Base-by-base conservation (phyloP, 768 basidiomycete genomes). In the Auriculariales sp. region DNA sequence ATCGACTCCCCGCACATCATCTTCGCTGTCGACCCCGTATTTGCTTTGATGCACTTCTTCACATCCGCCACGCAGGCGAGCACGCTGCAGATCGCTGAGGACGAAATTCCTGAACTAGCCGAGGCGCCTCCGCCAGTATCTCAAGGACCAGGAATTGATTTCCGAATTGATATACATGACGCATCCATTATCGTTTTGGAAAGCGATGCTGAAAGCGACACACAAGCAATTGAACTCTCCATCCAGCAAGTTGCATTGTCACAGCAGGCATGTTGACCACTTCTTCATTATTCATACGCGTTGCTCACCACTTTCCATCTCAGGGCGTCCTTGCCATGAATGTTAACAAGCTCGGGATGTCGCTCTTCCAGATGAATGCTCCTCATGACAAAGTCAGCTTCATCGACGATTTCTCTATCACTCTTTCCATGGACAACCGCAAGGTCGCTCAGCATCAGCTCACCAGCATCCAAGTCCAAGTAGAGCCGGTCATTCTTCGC, bases 1-100 rank as follows among this genome's bases (percentile, higher is more conserved):
- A 71, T 99, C 27, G 95, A 99, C 59, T 90, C 89, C 19, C 95
- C 95, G 4, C 78, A 83, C 59, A 71, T 98, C 57, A 85, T 98
- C 51, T 87, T 99, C 58, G 83, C 94, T 2, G 71, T 94, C 17
- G 90, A 97, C 53, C 94, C 91, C 1, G 72, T 98, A 47, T 83
- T 93, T 56, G 82, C 87, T 0, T 67, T 99, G n/a, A 65, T 91
- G 28, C 78, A 82, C 46, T 98, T 95, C 65, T 86, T 92, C 57
- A 72, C 72, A 35, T 79, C 74, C 55, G 71, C 79, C 0, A 58
- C 27, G 39, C 51, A 10, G 52, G 28, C 24, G 53, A 51, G 35
- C 54, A 48, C 29, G 46, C 39, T 3, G 53, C 58, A 46, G 4
- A 10, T 25, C 39, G 53, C 52, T 25, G 53, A 52, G 2, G 52